Base-by-base conservation (phyloP, 192 early-diverging fungal genomes). In the Gigaspora rosea region DNA sequence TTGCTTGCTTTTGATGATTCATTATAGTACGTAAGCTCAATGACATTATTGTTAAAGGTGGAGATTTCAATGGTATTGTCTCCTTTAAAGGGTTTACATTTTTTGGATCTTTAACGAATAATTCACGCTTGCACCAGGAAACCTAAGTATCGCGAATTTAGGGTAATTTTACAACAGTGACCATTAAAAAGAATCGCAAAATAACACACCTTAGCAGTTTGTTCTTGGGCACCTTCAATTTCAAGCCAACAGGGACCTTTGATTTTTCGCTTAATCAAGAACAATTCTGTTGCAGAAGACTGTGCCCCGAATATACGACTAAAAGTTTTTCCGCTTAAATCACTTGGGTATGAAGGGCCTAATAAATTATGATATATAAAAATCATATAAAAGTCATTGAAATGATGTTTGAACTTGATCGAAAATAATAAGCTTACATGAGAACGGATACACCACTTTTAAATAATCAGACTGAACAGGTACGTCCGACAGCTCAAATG, bases 241-340 rank as follows among this genome's bases (percentile, higher is more conserved):
- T 86, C 79, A 0, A 99, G 83, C 98, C 98, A 99, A 72, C 91
- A 93, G 8, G 98, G 98, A 1, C 98, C 98, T 95, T 95, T 98
- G 35, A 99, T 82, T 71, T 94, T 91, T 27, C 96, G 88, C 82
- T 98, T 96, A 32, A 97, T 87, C n/a, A 98, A 79, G 62, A 99
- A 92, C 33, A 94, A 88, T 82, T 99, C 98, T n/a, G 98, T 83
- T 1, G 95, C 92, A 54, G 84, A 90, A 13, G 95, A 95, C 57
- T 91, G 88, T 6, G 92, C 85, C 13, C 97, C 98, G 87, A 99
- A 98, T 4, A 94, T 85, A 68, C 90, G 92, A 74, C 89, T 89
- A 78, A 97, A 98, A 2, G 90, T 91, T 68, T 86, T 87, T 47
- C 92, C 92, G n/a, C 62, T 85, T 20, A 91, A 69, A 52, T 91